phyloP scores from a whole-genome alignment of 805 yeast species.

The Starmerella geochares region DNA sequence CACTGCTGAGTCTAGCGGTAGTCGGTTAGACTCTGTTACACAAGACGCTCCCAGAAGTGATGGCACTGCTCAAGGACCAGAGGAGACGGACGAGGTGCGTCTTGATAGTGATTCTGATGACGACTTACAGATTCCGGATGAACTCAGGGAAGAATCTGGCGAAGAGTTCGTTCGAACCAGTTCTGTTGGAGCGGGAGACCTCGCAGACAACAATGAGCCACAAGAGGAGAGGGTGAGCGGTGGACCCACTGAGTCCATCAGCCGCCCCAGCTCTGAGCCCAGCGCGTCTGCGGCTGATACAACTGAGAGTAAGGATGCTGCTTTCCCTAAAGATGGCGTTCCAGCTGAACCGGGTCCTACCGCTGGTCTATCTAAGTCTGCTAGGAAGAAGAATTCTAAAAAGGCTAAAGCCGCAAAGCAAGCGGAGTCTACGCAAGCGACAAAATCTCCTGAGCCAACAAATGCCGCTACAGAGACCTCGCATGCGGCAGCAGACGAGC shows the following conservation, averaged over 20 bases:
- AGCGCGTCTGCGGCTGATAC: too few relatives aligned
- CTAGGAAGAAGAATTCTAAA: background rate
- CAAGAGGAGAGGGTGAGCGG: too few relatives aligned
- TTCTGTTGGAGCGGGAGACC: too few relatives aligned
- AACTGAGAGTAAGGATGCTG: too few relatives aligned
- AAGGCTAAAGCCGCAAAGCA: background rate
- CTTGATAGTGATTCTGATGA: background rate
- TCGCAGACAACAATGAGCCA: too few relatives aligned
- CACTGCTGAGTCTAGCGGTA: background rate
- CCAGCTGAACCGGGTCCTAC: too few relatives aligned
- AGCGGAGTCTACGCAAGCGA: background rate
- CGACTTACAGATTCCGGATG: background rate
- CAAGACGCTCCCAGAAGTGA: too few relatives aligned
- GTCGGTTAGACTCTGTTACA: background rate
- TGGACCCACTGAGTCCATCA: too few relatives aligned
- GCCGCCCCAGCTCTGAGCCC: too few relatives aligned
- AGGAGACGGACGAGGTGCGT: background rate
- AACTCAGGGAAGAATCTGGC: background rate
- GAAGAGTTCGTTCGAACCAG: background rate
- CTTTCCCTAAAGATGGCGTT: background rate
- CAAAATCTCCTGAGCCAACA: background rate
- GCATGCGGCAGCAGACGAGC: conserved; percentile 3
- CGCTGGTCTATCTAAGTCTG: background rate
- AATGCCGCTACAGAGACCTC: too few relatives aligned
- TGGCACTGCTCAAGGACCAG: too few relatives aligned